Conservation (phyloP, 1,139 yeast species). For the Geotrichum histeridarum region DNA sequence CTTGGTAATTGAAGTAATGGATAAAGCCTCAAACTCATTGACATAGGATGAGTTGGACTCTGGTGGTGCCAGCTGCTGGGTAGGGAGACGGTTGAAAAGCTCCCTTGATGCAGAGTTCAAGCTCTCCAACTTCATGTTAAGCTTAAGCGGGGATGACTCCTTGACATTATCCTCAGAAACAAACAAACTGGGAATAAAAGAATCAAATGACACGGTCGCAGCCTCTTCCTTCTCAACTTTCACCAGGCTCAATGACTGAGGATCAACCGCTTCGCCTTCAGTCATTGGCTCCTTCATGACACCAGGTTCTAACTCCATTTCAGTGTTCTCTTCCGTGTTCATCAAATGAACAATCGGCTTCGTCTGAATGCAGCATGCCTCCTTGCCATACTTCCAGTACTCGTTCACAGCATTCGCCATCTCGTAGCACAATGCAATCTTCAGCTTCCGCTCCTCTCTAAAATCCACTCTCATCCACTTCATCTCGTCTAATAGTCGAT, state of each 20-base stretch:
- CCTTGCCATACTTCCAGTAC: slow-evolving; percentile 71
- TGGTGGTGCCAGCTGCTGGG: slow-evolving; percentile 25
- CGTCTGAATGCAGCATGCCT: slow-evolving; percentile 53
- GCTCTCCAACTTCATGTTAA: slow-evolving; percentile 49
- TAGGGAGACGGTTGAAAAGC: slow-evolving; percentile 28
- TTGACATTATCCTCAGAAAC: slow-evolving; percentile 1
- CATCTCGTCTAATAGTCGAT: slow-evolving; percentile 66
- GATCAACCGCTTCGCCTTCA: background rate
- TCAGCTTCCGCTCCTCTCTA: slow-evolving; percentile 63
- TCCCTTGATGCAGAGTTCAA: slow-evolving; percentile 42
- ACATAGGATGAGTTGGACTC: slow-evolving; percentile 29
- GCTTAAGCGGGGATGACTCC: slow-evolving; percentile 47
- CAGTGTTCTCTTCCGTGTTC: slow-evolving; percentile 12
- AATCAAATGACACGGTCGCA: background rate
- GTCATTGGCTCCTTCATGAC: background rate
- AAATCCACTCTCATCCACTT: slow-evolving; percentile 83
- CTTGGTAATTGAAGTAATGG: slow-evolving; percentile 34
- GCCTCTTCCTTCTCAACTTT: background rate
- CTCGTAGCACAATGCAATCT: slow-evolving; percentile 61
- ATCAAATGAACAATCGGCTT: slow-evolving; percentile 38
- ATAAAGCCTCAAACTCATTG: slow-evolving; percentile 32
- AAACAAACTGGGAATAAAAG: slow-evolving; percentile 4
- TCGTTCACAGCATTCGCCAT: slow-evolving; percentile 71
- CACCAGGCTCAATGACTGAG: background rate
- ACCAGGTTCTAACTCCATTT: background rate